These are phyloP conservation scores for Fusarium mexicanum DNA, from an alignment of 2,329 filamentous ascomycete species.

Conservation along the genomic window DNA sequence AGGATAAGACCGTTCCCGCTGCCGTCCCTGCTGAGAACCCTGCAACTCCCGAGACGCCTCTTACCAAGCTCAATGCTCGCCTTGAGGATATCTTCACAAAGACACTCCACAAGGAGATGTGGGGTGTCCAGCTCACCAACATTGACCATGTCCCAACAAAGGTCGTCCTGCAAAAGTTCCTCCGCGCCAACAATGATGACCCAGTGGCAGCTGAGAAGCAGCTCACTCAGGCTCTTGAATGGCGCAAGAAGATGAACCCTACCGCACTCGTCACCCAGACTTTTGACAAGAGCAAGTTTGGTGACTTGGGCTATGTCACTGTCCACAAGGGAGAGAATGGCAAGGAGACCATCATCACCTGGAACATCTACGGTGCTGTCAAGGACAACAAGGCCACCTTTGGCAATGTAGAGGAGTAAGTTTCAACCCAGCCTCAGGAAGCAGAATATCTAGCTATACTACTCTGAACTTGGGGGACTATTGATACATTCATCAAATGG, in stretches of 20 bases:
- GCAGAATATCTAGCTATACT: neutral
- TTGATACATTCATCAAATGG: neutral
- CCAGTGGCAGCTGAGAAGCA: conserved; percentile 79
- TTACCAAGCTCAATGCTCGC: conserved; percentile 66
- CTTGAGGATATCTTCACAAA: conserved; percentile 67
- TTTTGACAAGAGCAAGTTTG: conserved; percentile 77
- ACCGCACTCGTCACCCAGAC: conserved; percentile 69
- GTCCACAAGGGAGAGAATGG: conserved; percentile 67
- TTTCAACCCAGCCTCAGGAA: conserved; percentile 24
- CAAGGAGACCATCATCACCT: conserved; percentile 77
- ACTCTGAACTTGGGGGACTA: neutral
- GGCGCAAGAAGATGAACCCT: conserved; percentile 82
- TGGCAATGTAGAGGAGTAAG: conserved; percentile 81
- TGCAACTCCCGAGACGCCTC: conserved; percentile 46
- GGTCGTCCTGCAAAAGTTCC: conserved; percentile 90
- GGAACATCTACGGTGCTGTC: conserved; percentile 92
- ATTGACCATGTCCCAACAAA: conserved; percentile 75
- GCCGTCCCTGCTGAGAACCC: conserved; percentile 16
- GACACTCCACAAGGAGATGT: conserved; percentile 79
- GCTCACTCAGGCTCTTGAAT: conserved; percentile 80
- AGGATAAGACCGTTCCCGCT: conserved; percentile 36
- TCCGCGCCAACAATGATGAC: conserved; percentile 87
- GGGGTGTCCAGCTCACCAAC: conserved; percentile 76
- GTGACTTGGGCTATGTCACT: conserved; percentile 82
- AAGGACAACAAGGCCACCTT: conserved; percentile 87